Evolutionary conservation across 371 early-diverging fungal genomes (phyloP).

Genomic region (Blakeslea trispora): DNA sequence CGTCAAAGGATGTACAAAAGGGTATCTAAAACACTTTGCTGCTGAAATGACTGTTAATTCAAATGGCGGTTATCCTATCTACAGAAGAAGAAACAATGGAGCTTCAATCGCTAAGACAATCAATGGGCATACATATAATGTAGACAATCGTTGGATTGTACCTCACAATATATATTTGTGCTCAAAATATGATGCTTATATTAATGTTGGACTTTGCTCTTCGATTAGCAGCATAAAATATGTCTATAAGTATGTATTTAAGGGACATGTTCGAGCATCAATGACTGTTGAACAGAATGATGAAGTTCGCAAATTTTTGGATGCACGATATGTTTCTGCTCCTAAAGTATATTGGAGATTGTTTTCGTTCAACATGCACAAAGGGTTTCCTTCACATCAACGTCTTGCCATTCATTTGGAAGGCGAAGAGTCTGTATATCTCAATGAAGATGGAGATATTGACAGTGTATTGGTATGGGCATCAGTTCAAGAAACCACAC

Average conservation of each 20-base stretch:
- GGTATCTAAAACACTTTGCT: too few relatives aligned
- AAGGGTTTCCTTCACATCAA: conserved; percentile 8
- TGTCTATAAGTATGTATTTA: conserved; percentile 34
- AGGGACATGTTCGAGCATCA: conserved; percentile 26
- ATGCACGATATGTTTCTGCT: conserved; percentile 29
- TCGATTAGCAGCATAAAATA: conserved; percentile 18
- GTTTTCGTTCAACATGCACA: conserved; percentile 26
- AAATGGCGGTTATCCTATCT: too few relatives aligned
- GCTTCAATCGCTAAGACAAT: conserved; percentile 13
- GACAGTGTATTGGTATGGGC: neutral
- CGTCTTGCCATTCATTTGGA: too few relatives aligned
- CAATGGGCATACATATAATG: conserved; percentile 2
- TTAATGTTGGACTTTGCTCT: conserved; percentile 38
- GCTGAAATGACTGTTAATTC: too few relatives aligned
- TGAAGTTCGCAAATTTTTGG: too few relatives aligned
- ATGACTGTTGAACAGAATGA: too few relatives aligned
- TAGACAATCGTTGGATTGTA: conserved; percentile 29
- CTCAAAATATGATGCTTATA: conserved; percentile 33
- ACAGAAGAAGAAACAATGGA: conserved; percentile 16
- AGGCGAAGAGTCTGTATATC: too few relatives aligned
- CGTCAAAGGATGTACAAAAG: too few relatives aligned
- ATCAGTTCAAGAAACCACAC: too few relatives aligned
- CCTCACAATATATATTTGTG: conserved; percentile 27
- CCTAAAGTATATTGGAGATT: conserved; percentile 20
- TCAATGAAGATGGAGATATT: neutral